Conservation (phyloP, 1,139 yeast species). For the Candida anutae region DNA sequence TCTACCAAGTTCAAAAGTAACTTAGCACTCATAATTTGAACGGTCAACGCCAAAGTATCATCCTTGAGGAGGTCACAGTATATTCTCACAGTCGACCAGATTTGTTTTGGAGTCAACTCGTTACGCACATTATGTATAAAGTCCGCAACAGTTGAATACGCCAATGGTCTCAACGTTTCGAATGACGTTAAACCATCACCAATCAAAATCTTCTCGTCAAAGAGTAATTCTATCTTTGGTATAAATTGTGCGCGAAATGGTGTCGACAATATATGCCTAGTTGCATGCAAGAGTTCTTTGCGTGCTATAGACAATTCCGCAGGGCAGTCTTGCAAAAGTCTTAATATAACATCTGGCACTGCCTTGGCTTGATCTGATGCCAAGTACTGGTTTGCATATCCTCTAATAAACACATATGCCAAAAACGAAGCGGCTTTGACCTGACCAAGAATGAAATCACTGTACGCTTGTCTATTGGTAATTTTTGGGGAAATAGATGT, state of each 20-base stretch:
- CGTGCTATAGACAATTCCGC: constrained; percentile 91
- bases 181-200: constrained; percentile 91
- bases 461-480: constrained; percentile 69
- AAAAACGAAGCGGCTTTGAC: constrained; percentile 94
- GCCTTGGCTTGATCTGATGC: constrained; percentile 54
- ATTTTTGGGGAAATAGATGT: constrained; percentile 55
- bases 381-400: constrained; percentile 63
- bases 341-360: constrained; percentile 81
- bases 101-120: constrained; percentile 75
- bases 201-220: constrained; percentile 79
- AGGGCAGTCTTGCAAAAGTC: constrained; percentile 91
- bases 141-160: constrained; percentile 94
- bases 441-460: constrained; percentile 90
- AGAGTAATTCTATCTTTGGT: constrained; percentile 76
- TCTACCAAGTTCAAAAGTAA: constrained; percentile 81
- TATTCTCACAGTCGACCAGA: constrained; percentile 80
- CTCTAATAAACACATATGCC: constrained; percentile 85
- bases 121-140: constrained; percentile 87
- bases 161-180: constrained; percentile 83
- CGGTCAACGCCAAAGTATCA: constrained; percentile 76
- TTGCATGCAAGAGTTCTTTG: constrained; percentile 88
- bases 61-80: constrained; percentile 81
- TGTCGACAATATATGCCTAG: constrained; percentile 87
- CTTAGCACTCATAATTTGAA: constrained; percentile 96
- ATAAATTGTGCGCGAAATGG: constrained; percentile 76